Evolutionary conservation across 768 basidiomycete genomes (phyloP).

Genomic region (Boletus rubropictus): DNA sequence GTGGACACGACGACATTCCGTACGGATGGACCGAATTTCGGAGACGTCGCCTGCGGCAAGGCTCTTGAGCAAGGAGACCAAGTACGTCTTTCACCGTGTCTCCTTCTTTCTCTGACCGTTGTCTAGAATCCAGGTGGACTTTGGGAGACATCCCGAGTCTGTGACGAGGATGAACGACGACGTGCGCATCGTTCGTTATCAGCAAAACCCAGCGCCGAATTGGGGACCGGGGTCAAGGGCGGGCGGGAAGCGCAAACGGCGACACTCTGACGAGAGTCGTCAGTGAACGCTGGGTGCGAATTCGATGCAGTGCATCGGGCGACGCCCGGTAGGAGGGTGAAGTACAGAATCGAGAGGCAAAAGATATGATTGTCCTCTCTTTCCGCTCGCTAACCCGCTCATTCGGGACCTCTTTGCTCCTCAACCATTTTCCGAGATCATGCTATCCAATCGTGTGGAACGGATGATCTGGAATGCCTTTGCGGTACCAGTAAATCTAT

Average conservation of each 20-base stretch:
- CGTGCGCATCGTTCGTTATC: constrained; percentile 81
- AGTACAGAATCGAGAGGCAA: too few species aligned
- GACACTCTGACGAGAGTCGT: constrained; percentile 16
- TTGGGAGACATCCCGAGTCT: constrained; percentile 65
- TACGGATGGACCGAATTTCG: constrained; percentile 77
- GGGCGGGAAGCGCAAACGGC: constrained; percentile 32
- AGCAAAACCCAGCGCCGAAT: constrained; percentile 82
- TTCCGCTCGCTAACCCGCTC: not conserved
- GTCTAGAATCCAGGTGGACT: constrained; percentile 54
- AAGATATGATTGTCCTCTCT: too few species aligned
- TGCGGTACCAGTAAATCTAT: not conserved
- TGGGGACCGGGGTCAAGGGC: constrained; percentile 88
- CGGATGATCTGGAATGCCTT: not conserved
- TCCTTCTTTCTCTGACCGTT: not conserved
- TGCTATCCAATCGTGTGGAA: not conserved
- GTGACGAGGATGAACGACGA: constrained; percentile 55
- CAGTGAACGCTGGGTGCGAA: not conserved
- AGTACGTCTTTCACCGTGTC: constrained; percentile 38
- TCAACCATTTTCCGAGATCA: not conserved
- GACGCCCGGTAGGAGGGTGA: too few species aligned
- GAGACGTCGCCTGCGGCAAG: constrained; percentile 62
- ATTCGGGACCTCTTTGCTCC: too few species aligned
- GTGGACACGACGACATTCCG: constrained; percentile 79
- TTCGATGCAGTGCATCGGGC: not conserved
- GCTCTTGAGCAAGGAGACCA: constrained; percentile 64